Evolutionary conservation across 306 rosid species (phyloP).

Genomic region (Castanospermum australe): DNA sequence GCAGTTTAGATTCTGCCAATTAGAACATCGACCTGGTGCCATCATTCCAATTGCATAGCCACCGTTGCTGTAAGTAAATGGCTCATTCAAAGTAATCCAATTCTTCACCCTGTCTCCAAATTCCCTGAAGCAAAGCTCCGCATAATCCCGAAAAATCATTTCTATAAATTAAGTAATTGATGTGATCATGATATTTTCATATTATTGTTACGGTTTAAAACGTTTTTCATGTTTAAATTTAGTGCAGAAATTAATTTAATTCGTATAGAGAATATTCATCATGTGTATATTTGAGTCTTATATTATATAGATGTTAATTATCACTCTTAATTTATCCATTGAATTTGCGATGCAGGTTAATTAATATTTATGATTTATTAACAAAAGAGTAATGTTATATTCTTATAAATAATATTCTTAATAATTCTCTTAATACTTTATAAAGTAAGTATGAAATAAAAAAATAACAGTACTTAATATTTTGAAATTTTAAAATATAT

Average conservation of each 20-base stretch:
- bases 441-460: no score
- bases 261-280: no score
- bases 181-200: not conserved
- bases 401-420: no score
- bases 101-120: conserved; percentile 64
- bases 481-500: no score
- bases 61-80: not conserved
- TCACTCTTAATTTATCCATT: not conserved
- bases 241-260: not conserved
- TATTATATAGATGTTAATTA: no score
- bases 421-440: no score
- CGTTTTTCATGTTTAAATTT: not conserved
- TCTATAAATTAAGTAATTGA: conserved; percentile 22
- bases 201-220: not conserved
- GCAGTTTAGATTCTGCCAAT: conserved; percentile 42
- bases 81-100: conserved; percentile 69
- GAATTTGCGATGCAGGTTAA: no score
- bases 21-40: conserved; percentile 58
- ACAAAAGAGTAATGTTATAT: no score
- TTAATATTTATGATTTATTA: no score
- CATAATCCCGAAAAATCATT: conserved; percentile 49
- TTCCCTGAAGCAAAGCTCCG: conserved; percentile 46
- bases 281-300: no score
- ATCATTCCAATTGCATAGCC: conserved; percentile 28
- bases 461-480: no score